A percentile compares a stretch with the other conserved stretches of the same genome.
phyloP scores from a whole-genome alignment of 352 stramenopile genomes.

The Aphanomyces cochlioides region DNA sequence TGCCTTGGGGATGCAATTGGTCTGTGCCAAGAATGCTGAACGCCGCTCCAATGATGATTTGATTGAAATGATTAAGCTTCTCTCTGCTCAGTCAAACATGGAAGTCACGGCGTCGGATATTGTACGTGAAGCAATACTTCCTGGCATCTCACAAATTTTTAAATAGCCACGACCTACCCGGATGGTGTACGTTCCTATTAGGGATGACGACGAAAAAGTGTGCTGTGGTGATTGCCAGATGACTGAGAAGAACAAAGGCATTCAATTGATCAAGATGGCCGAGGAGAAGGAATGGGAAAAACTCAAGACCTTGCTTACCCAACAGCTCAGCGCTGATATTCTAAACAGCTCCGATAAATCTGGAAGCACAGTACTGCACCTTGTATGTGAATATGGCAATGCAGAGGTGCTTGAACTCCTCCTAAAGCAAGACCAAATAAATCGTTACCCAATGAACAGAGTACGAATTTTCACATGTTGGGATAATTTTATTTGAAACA shows the following conservation, averaged over 20 bases:
- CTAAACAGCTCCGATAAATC: constrained; percentile 1
- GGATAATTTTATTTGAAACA: background rate
- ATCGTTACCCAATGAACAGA: background rate
- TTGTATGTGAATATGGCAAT: background rate
- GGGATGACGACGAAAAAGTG: background rate
- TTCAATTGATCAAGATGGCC: constrained; percentile 1
- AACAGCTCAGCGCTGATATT: background rate
- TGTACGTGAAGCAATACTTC: background rate
- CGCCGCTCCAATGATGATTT: background rate
- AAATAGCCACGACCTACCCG: no score
- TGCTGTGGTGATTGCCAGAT: background rate
- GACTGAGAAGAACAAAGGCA: background rate
- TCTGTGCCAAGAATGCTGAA: constrained; percentile 5
- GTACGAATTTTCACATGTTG: background rate
- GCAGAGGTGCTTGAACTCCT: constrained; percentile 8
- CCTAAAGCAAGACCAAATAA: constrained; percentile 7
- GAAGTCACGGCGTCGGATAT: background rate
- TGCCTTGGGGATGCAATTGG: constrained; percentile 1
- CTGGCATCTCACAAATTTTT: no score
- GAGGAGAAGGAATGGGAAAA: constrained; percentile 9
- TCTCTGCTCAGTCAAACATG: background rate
- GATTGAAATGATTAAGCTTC: constrained; percentile 6
- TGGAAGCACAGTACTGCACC: constrained; percentile 6
- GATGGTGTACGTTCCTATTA: no score
- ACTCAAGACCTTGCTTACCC: background rate